Base-by-base conservation (phyloP, 2,329 filamentous ascomycete genomes). In the Ophiostoma populinum region DNA sequence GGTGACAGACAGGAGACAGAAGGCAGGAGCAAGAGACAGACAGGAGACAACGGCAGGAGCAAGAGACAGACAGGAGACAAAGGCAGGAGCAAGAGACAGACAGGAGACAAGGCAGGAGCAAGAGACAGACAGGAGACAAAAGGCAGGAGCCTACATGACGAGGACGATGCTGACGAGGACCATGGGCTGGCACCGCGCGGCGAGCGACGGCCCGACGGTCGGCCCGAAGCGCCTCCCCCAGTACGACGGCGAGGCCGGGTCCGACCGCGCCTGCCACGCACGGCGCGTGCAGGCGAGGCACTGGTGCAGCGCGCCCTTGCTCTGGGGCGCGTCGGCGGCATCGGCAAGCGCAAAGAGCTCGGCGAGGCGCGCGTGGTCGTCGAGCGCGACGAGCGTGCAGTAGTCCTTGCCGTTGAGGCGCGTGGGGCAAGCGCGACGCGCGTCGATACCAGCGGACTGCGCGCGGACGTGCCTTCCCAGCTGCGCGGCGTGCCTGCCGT, bases 361-460 rank as follows among this genome's bases (percentile, higher is more conserved):
- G n/a, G 37, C 37, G 20, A 45, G 40, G n/a, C 43, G 40, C 37
- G 24, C 20, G 38, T 42, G 35, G 24, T 45, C 42, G 37, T 45
- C 38, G 6, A 45, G 35, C 24, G 36, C 38, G 6, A 40, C 43
- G 1, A 43, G 36, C 13, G 36, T 29, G n/a, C 38, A 34, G 13
- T 42, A 39, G 24, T 43, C 43, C 25, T 26, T 38, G 31, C 42
- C 40, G 18, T 31, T 27, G 15, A 41, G 35, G 32, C 37, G 31
- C 22, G 18, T 7, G 6, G 13, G 9, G 5, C 4, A n/a, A n/a
- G n/a, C n/a, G n/a, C n/a, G n/a, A n/a, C n/a, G n/a, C n/a, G n/a
- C n/a, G n/a, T n/a, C n/a, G n/a, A n/a, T n/a, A n/a, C n/a, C n/a
- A n/a, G n/a, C 15, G 13, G 21, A n/a, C 19, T 10, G 12, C 12